These are phyloP conservation scores for Podospora conica DNA, from an alignment of 495 filamentous ascomycete species.

Conservation along the genomic window DNA sequence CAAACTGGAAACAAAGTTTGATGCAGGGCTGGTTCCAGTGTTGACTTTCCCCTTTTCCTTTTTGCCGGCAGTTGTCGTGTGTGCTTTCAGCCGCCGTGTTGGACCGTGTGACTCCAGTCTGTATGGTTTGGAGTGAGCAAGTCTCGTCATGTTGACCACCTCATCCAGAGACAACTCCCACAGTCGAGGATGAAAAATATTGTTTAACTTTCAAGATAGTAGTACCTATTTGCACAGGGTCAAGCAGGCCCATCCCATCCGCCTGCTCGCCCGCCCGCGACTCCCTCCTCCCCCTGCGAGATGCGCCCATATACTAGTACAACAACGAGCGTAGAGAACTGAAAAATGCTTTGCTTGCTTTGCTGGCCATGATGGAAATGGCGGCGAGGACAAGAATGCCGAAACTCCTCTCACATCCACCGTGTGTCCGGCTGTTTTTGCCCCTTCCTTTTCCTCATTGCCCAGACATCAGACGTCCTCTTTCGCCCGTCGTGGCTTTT, in stretches of 20 bases:
- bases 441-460: neutral
- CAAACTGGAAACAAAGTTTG: neutral
- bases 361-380: neutral
- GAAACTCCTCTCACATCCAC: neutral
- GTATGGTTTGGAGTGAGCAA: neutral
- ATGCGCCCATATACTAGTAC: slow-evolving; percentile 40
- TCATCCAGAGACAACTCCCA: no score
- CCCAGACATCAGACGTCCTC: neutral
- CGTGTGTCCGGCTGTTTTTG: neutral
- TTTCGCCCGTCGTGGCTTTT: neutral
- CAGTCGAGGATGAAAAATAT: neutral
- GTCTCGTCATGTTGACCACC: no score
- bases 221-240: slow-evolving; percentile 15
- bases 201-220: neutral
- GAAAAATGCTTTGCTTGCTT: neutral
- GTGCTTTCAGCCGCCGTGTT: neutral
- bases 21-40: neutral
- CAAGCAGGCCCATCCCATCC: slow-evolving; percentile 24
- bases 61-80: neutral
- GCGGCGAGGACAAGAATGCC: neutral
- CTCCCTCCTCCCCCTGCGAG: neutral
- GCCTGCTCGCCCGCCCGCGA: neutral
- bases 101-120: no score
- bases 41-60: neutral
- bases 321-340: slow-evolving; percentile 48